Percentiles rank a stretch among this genome's conserved stretches.
Conservation (phyloP, 805 yeast species). For the Metschnikowia rubicola region DNA sequence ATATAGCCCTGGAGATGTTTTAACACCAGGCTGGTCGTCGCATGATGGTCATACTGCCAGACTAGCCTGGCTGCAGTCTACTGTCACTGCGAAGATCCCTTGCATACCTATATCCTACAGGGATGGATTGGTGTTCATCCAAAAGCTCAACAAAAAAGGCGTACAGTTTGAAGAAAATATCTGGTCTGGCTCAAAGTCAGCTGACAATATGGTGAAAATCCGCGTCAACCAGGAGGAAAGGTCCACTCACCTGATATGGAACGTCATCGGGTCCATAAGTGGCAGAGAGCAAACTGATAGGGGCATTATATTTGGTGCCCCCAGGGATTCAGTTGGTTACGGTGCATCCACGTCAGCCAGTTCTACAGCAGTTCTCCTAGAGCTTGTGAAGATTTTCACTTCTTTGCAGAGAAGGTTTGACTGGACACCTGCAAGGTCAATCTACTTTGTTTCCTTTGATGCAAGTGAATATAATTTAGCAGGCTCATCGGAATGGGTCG, state of each 20-base stretch:
- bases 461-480: conserved; percentile 77
- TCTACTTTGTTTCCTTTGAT: conserved; percentile 81
- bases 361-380: conserved; percentile 70
- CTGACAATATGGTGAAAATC: conserved; percentile 22
- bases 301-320: conserved; percentile 77
- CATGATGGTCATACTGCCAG: conserved; percentile 37
- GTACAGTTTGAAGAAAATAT: conserved; percentile 26
- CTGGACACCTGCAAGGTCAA: conserved; percentile 82
- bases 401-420: conserved; percentile 57
- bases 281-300: conserved; percentile 78
- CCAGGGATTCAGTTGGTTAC: conserved; percentile 69
- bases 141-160: conserved; percentile 29
- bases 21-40: conserved; percentile 73
- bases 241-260: conserved; percentile 67
- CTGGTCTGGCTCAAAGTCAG: conserved; percentile 26
- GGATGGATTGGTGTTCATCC: conserved; percentile 47
- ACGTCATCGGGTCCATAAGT: conserved; percentile 69
- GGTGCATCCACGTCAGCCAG: conserved; percentile 76
- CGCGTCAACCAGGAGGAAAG: conserved; percentile 39
- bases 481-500: conserved; percentile 79
- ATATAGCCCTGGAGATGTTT: conserved; percentile 69
- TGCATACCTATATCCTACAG: conserved; percentile 72
- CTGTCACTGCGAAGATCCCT: conserved; percentile 66
- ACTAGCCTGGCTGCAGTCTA: conserved; percentile 44
- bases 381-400: conserved; percentile 66